Evolutionary conservation across 2,329 filamentous ascomycete species (phyloP), one percentile per base, ranked within the genome.

Genomic region (Sporothrix sp.): DNA sequence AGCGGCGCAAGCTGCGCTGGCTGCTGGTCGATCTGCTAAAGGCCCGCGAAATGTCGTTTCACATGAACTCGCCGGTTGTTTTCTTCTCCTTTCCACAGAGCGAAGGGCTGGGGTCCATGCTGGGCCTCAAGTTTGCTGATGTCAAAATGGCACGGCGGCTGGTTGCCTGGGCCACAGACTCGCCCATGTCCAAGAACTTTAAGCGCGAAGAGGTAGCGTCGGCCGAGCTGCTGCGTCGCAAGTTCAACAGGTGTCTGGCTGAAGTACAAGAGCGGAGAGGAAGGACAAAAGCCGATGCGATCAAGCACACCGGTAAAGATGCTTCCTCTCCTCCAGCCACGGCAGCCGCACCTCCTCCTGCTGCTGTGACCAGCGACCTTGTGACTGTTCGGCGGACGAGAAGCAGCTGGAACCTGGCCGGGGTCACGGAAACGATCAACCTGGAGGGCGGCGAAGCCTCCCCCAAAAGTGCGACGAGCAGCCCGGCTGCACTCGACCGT

Each of bases 61-160:
- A 45, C 25, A n/a, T 32, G 1, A 14, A 25, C 9, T 52, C 52
- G 9, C 28, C 35, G 0, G 25, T 57, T 7, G 27, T 51, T 4
- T 8, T 48, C 2, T 11, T 56, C 9, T 14, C 28, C 1, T 23
- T 50, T 4, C 48, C 52, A 7, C 39, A 52, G 4, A 27, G 35
- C 7, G 42, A 45, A 2, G 13, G 9, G 2, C 2, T 49, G 10
- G 43, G 44, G 4, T 13, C 39, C 1, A 7, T 25, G 4, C 45
- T 58, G 44, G 48, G 32, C 6, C 14, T 58, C 1, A 14, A 45
- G 42, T 57, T 58, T 16, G 11, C 5, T 3, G 4, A 8, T 2
- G 13, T 13, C 2, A n/a, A 38, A 10, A 54, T 55, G 3, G 50
- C 49, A 11, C 40, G 38, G 10, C 44, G 18, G 3, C 2, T 57